A percentile compares a stretch with the other conserved stretches of the same genome.
phyloP scores from a whole-genome alignment of 805 yeast species.

The Candida tallmaniae region DNA sequence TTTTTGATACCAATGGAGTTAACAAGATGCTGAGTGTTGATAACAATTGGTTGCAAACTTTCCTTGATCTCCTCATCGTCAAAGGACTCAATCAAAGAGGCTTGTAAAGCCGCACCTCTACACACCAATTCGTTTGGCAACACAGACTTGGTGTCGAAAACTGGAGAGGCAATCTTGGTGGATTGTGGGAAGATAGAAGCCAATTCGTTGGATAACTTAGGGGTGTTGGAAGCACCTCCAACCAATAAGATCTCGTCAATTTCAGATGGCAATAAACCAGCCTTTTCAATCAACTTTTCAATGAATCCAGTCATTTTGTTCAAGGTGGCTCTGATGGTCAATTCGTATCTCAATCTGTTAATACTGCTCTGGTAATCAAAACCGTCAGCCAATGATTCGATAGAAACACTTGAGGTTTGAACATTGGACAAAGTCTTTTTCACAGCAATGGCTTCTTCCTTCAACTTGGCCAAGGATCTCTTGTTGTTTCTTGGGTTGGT shows the following conservation, averaged over 20 bases:
- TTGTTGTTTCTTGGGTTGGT: constrained; percentile 75
- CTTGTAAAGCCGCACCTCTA: constrained; percentile 97
- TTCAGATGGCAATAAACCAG: constrained; percentile 78
- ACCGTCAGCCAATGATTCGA: constrained; percentile 93
- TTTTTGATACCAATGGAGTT: constrained; percentile 83
- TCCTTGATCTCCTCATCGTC: constrained; percentile 79
- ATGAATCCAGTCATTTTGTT: constrained; percentile 73
- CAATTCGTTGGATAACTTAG: constrained; percentile 79
- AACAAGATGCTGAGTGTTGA: constrained; percentile 81
- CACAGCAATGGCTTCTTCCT: constrained; percentile 74
- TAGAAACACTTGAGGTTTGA: constrained; percentile 81
- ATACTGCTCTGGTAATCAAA: constrained; percentile 88
- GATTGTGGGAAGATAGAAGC: constrained; percentile 76
- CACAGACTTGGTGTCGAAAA: constrained; percentile 68
- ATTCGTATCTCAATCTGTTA: constrained; percentile 91
- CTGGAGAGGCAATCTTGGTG: constrained; percentile 71
- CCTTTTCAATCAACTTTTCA: constrained; percentile 70
- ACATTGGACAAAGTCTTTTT: constrained; percentile 92
- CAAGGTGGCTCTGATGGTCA: constrained; percentile 75
- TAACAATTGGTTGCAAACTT: constrained; percentile 75
- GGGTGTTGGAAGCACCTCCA: constrained; percentile 92
- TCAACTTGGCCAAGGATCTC: constrained; percentile 85
- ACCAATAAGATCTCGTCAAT: constrained; percentile 86
- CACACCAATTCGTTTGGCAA: constrained; percentile 88
- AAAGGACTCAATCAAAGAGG: constrained; percentile 75